Conservation (phyloP, 192 early-diverging fungal genomes). For the Coemansia sp. region DNA sequence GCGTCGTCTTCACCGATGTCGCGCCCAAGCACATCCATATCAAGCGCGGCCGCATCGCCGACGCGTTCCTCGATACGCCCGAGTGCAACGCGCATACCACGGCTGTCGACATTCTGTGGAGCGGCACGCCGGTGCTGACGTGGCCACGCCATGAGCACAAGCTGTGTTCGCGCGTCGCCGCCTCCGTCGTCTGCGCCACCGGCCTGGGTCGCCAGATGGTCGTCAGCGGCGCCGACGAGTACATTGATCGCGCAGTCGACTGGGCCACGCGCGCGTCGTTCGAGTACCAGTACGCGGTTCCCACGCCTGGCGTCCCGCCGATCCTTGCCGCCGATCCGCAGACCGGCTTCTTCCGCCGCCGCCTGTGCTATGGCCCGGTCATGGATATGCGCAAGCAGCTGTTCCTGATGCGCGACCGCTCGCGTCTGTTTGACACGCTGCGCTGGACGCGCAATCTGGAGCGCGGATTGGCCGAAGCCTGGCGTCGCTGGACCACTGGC, state of each 20-base stretch:
- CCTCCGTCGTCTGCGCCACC: slow-evolving; percentile 80
- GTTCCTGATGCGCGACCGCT: slow-evolving; percentile 77
- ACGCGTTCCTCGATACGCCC: slow-evolving; percentile 92
- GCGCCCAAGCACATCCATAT: slow-evolving; percentile 88
- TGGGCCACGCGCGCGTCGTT: slow-evolving; percentile 54
- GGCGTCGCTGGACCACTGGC: slow-evolving; percentile 66
- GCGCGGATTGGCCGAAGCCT: slow-evolving; percentile 66
- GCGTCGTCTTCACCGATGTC: slow-evolving; percentile 84
- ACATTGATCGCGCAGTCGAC: slow-evolving; percentile 66
- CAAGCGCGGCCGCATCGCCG: slow-evolving; percentile 86
- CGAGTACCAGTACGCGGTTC: slow-evolving; percentile 27
- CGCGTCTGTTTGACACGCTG: slow-evolving; percentile 82
- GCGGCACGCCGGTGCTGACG: slow-evolving; percentile 89
- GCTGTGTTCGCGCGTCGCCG: slow-evolving; percentile 88
- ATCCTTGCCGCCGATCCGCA: slow-evolving; percentile 37
- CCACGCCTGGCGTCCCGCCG: slow-evolving; percentile 1
- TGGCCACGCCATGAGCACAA: slow-evolving; percentile 87
- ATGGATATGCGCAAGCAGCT: slow-evolving; percentile 68
- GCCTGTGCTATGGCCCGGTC: slow-evolving; percentile 46
- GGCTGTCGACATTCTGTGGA: slow-evolving; percentile 92
- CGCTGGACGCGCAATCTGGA: slow-evolving; percentile 86
- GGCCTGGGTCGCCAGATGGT: slow-evolving; percentile 71
- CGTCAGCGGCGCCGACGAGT: slow-evolving; percentile 61
- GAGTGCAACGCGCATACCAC: slow-evolving; percentile 97
- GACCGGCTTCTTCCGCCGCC: slow-evolving; percentile 32